Evolutionary conservation across 805 yeast species (phyloP).

Genomic region (Spencermartinsiella europaea): DNA sequence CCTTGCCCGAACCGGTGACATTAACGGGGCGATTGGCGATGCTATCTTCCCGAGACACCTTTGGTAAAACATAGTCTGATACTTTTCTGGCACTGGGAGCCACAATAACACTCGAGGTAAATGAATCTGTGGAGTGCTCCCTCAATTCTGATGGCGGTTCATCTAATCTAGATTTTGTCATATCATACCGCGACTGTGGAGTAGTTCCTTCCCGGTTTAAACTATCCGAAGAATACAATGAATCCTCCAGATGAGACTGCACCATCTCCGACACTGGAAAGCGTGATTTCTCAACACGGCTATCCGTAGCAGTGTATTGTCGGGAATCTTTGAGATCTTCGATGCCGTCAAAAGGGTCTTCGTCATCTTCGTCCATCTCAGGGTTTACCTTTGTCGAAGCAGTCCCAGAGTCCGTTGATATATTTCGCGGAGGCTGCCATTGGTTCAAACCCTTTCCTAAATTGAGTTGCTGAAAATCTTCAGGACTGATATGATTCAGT

Average conservation of each 20-base stretch:
- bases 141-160: neutral
- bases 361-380: constrained; percentile 12
- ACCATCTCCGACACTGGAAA: no score
- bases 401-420: constrained; percentile 13
- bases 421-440: constrained; percentile 1
- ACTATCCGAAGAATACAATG: no score
- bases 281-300: neutral
- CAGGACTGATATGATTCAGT: constrained; percentile 8
- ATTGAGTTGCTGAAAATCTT: constrained; percentile 1
- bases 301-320: neutral
- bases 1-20: no score
- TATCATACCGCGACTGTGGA: neutral
- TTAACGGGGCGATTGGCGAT: no score
- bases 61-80: neutral
- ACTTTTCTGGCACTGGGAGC: neutral
- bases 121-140: neutral
- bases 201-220: neutral
- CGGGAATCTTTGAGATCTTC: constrained; percentile 15
- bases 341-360: constrained; percentile 26
- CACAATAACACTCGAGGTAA: neutral
- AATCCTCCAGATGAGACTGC: no score
- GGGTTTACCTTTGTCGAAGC: constrained; percentile 18
- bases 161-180: neutral
- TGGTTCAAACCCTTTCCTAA: neutral
- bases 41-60: no score